These are phyloP conservation scores for Sutorius australiensis DNA, from an alignment of 768 basidiomycete genomes.

Conservation along the genomic window DNA sequence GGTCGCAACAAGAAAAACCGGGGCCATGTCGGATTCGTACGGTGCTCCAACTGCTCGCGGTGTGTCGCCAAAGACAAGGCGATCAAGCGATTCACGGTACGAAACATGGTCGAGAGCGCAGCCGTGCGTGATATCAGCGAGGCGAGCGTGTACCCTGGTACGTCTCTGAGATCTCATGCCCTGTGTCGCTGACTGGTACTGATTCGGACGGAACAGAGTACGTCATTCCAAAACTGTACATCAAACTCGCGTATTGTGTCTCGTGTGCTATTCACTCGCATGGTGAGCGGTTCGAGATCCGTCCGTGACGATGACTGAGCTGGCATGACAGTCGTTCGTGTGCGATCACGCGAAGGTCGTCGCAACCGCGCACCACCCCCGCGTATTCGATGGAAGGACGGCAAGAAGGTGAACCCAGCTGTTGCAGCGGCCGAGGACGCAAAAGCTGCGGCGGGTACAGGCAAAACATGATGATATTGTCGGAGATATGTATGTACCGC, in stretches of 20 bases:
- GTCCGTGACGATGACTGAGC: background rate
- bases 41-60: slow-evolving; percentile 99
- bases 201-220: slow-evolving; percentile 58
- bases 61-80: slow-evolving; percentile 99
- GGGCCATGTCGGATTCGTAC: slow-evolving; percentile 90
- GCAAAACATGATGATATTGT: slow-evolving; percentile 42
- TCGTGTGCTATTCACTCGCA: slow-evolving; percentile 99
- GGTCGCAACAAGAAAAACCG: slow-evolving; percentile 99
- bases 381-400: slow-evolving; percentile 92
- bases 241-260: slow-evolving; percentile 98
- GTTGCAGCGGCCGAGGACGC: slow-evolving; percentile 91
- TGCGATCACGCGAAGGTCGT: slow-evolving; percentile 91
- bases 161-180: slow-evolving; percentile 31
- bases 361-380: slow-evolving; percentile 98
- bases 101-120: slow-evolving; percentile 99
- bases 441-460: slow-evolving; percentile 52
- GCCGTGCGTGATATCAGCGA: slow-evolving; percentile 97
- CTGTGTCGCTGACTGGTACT: no score
- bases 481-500: background rate
- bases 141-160: slow-evolving; percentile 88
- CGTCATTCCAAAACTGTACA: slow-evolving; percentile 93
- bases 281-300: slow-evolving; percentile 47
- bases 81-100: slow-evolving; percentile 98
- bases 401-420: slow-evolving; percentile 94
- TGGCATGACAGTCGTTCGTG: slow-evolving; percentile 77